Conservation (phyloP, 768 basidiomycete species). For the Leccinum disarticulatum region DNA sequence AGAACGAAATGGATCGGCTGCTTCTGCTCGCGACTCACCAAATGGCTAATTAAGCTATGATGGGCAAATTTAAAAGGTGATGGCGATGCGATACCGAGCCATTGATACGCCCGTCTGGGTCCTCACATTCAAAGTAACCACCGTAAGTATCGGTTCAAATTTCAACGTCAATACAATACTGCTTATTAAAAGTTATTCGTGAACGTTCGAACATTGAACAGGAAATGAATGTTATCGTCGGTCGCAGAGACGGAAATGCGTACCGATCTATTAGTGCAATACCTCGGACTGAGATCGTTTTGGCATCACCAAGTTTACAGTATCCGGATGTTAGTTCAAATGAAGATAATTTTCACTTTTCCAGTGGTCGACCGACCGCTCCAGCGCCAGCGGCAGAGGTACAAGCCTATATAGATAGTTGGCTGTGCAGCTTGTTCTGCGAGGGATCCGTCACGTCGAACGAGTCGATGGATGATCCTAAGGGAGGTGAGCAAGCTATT, state of each 20-base stretch:
- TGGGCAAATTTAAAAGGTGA: neutral
- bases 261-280: neutral
- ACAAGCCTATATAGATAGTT: neutral
- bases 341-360: neutral
- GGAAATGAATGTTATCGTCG: neutral
- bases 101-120: neutral
- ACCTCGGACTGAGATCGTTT: neutral
- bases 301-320: neutral
- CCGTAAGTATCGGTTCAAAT: no score
- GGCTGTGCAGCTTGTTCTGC: no score
- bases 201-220: neutral
- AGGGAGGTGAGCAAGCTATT: no score
- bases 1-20: neutral
- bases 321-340: neutral
- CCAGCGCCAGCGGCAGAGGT: neutral
- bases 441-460: neutral
- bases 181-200: no score
- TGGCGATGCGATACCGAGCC: neutral
- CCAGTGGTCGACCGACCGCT: no score
- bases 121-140: neutral
- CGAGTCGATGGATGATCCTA: neutral
- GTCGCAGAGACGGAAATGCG: neutral
- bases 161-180: no score
- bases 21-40: neutral
- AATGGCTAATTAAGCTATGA: neutral